Percentiles rank a stretch among this genome's conserved stretches.
phyloP scores from a whole-genome alignment of 192 early-diverging fungal species.

The Coemansia umbellata region DNA sequence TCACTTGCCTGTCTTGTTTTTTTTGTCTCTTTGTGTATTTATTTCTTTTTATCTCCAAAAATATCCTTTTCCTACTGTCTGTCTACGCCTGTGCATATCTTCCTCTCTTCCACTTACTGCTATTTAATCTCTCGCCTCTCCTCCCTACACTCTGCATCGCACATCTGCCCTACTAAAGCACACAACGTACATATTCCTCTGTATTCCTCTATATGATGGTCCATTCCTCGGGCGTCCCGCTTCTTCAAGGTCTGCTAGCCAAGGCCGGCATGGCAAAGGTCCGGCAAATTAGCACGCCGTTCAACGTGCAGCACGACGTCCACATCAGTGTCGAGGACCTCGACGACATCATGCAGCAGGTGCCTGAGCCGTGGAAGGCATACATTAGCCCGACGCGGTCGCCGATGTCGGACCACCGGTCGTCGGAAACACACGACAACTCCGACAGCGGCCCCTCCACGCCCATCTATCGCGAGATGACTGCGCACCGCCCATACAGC shows the following conservation, averaged over 20 bases:
- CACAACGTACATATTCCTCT: not conserved
- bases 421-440: slow-evolving; percentile 9
- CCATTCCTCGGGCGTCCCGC: slow-evolving; percentile 25
- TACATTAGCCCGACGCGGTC: slow-evolving; percentile 36
- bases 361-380: slow-evolving; percentile 38
- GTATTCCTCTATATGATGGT: slow-evolving; percentile 17
- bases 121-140: not conserved
- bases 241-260: slow-evolving; percentile 45
- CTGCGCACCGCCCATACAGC: slow-evolving; percentile 21
- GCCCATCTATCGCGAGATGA: slow-evolving; percentile 44
- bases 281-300: slow-evolving; percentile 47
- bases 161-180: not conserved
- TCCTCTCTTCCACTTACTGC: not conserved
- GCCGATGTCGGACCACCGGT: slow-evolving; percentile 21
- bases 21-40: too few species aligned
- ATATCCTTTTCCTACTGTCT: too few species aligned
- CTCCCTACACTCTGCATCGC: not conserved
- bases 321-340: slow-evolving; percentile 53
- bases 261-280: slow-evolving; percentile 40
- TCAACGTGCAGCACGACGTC: slow-evolving; percentile 51
- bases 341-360: slow-evolving; percentile 46
- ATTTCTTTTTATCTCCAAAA: too few species aligned
- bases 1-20: too few species aligned
- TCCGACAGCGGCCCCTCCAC: slow-evolving; percentile 12
- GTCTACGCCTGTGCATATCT: too few species aligned